Evolutionary conservation across 495 filamentous ascomycete genomes (phyloP).

Genomic region (Annulohypoxylon moriforme): DNA sequence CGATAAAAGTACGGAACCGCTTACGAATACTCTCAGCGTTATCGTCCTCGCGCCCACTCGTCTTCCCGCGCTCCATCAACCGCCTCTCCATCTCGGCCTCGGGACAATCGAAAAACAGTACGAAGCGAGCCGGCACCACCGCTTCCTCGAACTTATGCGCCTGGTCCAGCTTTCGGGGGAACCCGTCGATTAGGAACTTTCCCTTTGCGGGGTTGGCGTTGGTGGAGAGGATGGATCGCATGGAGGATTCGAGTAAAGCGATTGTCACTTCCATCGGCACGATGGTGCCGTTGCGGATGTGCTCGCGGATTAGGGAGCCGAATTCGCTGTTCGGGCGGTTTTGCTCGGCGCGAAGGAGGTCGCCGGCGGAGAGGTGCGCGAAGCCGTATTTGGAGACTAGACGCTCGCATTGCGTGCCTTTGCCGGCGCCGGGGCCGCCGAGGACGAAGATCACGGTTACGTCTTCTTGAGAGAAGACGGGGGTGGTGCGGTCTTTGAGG

Average conservation of each 20-base stretch:
- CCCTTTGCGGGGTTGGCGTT: slow-evolving; percentile 43
- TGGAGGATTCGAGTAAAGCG: slow-evolving; percentile 89
- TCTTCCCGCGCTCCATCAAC: slow-evolving; percentile 89
- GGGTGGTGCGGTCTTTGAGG: slow-evolving; percentile 62
- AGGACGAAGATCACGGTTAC: slow-evolving; percentile 92
- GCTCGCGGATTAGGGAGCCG: slow-evolving; percentile 86
- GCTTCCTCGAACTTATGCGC: slow-evolving; percentile 90
- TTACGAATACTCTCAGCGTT: slow-evolving; percentile 96
- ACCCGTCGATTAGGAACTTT: slow-evolving; percentile 92
- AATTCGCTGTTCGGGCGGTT: slow-evolving; percentile 84
- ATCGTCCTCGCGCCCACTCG: slow-evolving; percentile 88
- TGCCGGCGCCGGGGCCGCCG: slow-evolving; percentile 81
- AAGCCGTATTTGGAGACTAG: slow-evolving; percentile 92
- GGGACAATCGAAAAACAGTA: slow-evolving; percentile 90
- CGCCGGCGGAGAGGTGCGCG: slow-evolving; percentile 90
- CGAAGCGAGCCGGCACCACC: slow-evolving; percentile 83
- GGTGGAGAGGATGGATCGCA: slow-evolving; percentile 69
- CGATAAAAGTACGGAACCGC: slow-evolving; percentile 90
- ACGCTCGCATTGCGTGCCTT: slow-evolving; percentile 88
- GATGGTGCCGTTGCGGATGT: slow-evolving; percentile 93
- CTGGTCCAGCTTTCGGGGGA: slow-evolving; percentile 97
- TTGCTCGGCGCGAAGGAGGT: slow-evolving; percentile 94
- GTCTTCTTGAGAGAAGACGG: slow-evolving; percentile 81
- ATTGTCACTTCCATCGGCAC: slow-evolving; percentile 99
- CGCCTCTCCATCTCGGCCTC: slow-evolving; percentile 87